Conservation (phyloP, 2,329 filamentous ascomycete species). For the Xylaria sp. region DNA sequence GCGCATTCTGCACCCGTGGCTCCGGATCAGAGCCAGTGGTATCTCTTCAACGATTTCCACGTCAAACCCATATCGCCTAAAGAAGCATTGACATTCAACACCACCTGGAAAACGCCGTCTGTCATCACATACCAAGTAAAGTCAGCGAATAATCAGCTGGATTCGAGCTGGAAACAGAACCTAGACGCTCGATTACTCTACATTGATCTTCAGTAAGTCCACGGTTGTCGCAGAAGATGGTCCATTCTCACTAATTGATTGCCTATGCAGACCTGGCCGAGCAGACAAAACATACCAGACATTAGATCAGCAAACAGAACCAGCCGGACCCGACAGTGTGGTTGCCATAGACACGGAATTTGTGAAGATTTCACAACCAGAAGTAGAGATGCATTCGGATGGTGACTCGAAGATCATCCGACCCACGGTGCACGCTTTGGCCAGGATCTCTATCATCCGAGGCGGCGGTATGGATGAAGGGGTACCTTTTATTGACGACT, state of each 20-base stretch:
- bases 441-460: slow-evolving; percentile 88
- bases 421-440: slow-evolving; percentile 86
- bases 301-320: slow-evolving; percentile 62
- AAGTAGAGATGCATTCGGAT: slow-evolving; percentile 95
- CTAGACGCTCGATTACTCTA: slow-evolving; percentile 87
- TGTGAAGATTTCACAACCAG: slow-evolving; percentile 86
- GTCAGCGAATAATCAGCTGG: slow-evolving; percentile 76
- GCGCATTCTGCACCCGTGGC: slow-evolving; percentile 65
- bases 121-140: slow-evolving; percentile 87
- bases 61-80: slow-evolving; percentile 78
- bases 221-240: not conserved
- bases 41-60: slow-evolving; percentile 96
- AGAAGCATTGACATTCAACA: slow-evolving; percentile 87
- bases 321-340: slow-evolving; percentile 70
- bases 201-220: slow-evolving; percentile 61
- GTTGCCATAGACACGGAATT: slow-evolving; percentile 96
- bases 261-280: slow-evolving; percentile 42
- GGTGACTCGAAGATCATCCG: slow-evolving; percentile 90
- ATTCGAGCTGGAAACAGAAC: slow-evolving; percentile 81
- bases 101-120: slow-evolving; percentile 89
- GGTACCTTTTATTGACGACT: slow-evolving; percentile 92
- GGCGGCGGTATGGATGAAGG: slow-evolving; percentile 79
- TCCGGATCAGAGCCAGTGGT: slow-evolving; percentile 75
- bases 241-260: slow-evolving; percentile 35
- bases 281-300: slow-evolving; percentile 61